phyloP scores from a whole-genome alignment of 2,329 filamentous ascomycete genomes.

The Plectosphaerella plurivora region DNA sequence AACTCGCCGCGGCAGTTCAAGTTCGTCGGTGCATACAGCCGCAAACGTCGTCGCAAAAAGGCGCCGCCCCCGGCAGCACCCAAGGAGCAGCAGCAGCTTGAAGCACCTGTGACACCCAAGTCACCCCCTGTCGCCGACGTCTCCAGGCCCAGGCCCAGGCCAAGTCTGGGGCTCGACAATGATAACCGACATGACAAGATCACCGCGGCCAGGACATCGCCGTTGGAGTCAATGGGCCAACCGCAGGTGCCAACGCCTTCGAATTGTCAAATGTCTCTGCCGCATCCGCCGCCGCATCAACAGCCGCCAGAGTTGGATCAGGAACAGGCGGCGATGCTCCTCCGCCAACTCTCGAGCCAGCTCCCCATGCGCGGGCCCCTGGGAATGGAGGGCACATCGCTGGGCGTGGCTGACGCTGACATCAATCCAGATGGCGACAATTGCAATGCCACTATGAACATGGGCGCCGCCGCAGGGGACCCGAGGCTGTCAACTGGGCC shows the following conservation, averaged over 20 bases:
- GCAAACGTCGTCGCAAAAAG: slow-evolving; percentile 9
- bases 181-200: background rate
- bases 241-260: too few species aligned
- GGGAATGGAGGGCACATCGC: too few species aligned
- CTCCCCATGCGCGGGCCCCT: too few species aligned
- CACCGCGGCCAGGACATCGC: background rate
- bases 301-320: too few species aligned
- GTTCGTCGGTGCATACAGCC: slow-evolving; percentile 16
- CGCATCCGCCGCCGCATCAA: too few species aligned
- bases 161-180: too few species aligned
- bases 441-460: background rate
- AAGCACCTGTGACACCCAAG: slow-evolving; percentile 1
- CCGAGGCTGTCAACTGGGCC: background rate
- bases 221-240: background rate
- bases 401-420: too few species aligned
- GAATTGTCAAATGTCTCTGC: too few species aligned
- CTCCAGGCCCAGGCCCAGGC: background rate
- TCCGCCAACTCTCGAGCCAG: too few species aligned
- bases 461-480: background rate
- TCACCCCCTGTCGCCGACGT: background rate
- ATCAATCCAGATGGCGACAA: background rate
- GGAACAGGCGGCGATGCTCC: too few species aligned
- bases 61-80: background rate
- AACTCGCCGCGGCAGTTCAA: slow-evolving; percentile 15
- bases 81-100: background rate